Base-by-base conservation (phyloP, 2,329 filamentous ascomycete genomes). In the Dactylonectria estremocensis region DNA sequence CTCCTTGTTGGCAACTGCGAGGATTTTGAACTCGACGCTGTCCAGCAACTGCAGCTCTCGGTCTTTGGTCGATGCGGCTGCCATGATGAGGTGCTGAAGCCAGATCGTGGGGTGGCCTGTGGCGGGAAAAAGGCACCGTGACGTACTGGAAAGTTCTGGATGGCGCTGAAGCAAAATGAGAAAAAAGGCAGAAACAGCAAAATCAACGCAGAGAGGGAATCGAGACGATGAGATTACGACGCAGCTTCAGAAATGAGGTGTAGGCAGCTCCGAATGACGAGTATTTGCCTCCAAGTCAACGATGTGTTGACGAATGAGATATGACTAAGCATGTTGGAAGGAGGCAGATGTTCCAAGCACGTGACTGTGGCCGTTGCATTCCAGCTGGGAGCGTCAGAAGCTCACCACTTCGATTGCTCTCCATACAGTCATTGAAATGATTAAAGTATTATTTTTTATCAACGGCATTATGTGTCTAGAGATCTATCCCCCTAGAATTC, bases 11-110 rank as follows among this genome's bases (percentile, higher is more conserved):
- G 95, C 92, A 59, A 95, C 89, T 31, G 90, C 92, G 16, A 90
- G 78, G 76, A 98, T 96, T 70, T 91, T 89, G 77, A 96, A 90
- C 80, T 97, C 95, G 52, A 97, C 92, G 78, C 93, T 95, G 76
- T 93, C 93, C 59, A 97, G 89, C 69, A 98, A 89, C 72, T 90
- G 89, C 72, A 97, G 86, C 87, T 97, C 95, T 69, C 91, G 90
- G 80, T 92, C 86, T 81, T 93, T 90, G 6, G 83, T 75, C 11
- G 83, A 78, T 28, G 76, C 60, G 31, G 74, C 67, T 28, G 83
- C 74, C 83, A 85, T 85, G 67, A 35, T 69, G 68, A 56, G 35
- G 48, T 43, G 22, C 55, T 40, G 53, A 56, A 37, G 43, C 33
- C 46, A 40, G 50, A 45, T 50, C 35, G 58, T 48, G 43, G 28